Evolutionary conservation across 495 filamentous ascomycete species (phyloP).

Genomic region (Arthonia radiata): DNA sequence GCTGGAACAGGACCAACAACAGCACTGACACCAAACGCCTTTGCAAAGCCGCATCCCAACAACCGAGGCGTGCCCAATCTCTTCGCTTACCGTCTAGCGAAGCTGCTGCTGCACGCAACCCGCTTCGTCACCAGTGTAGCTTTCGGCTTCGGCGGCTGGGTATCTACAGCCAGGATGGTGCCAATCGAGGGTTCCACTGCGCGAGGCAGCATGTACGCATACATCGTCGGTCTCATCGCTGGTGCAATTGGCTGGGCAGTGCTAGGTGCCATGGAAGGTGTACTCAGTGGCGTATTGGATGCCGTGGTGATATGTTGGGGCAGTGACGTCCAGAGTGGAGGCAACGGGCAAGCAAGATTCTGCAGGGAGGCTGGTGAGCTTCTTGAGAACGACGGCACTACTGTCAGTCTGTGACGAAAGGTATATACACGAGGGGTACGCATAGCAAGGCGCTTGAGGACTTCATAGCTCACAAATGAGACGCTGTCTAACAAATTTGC

Average conservation of each 20-base stretch:
- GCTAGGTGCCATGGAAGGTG: constrained; percentile 82
- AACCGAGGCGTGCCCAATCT: constrained; percentile 14
- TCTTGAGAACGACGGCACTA: too few species aligned
- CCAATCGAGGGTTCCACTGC: constrained; percentile 21
- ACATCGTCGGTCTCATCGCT: constrained; percentile 76
- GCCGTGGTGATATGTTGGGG: constrained; percentile 83
- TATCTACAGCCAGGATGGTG: constrained; percentile 62
- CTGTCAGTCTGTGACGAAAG: too few species aligned
- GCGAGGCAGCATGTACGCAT: constrained; percentile 78
- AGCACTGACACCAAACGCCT: constrained; percentile 31
- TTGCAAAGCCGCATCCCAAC: constrained; percentile 22
- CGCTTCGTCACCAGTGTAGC: constrained; percentile 71
- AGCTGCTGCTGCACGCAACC: constrained; percentile 73
- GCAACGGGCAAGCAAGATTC: constrained; percentile 43
- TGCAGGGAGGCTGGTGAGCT: constrained; percentile 3
- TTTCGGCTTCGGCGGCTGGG: constrained; percentile 90
- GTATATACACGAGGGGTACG: too few species aligned
- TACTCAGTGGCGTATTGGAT: constrained; percentile 78
- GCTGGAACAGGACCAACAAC: constrained; percentile 30
- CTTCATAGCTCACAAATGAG: too few species aligned
- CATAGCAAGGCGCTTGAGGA: too few species aligned
- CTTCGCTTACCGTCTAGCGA: constrained; percentile 64
- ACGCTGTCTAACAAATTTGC: too few species aligned
- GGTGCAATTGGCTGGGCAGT: constrained; percentile 89
- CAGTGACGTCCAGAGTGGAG: constrained; percentile 50